Conservation (phyloP, 2,329 filamentous ascomycete genomes). For the Alternaria rosae region DNA sequence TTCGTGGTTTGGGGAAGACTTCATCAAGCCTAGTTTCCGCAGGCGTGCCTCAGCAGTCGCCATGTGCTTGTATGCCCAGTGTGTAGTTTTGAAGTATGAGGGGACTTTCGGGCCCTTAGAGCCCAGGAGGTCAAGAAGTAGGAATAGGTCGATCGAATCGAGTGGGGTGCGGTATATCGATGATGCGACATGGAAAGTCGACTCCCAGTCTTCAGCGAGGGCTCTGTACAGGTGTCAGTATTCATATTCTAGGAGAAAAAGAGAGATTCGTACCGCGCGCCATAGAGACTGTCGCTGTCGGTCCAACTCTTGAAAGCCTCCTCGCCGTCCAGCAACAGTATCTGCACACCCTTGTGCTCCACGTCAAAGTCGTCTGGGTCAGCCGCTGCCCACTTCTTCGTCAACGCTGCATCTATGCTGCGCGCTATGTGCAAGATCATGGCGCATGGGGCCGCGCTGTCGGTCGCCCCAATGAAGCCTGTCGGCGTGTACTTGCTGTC, state of each 20-base stretch:
- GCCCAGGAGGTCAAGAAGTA: constrained; percentile 89
- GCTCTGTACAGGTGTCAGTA: constrained; percentile 54
- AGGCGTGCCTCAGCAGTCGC: constrained; percentile 77
- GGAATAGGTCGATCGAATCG: constrained; percentile 83
- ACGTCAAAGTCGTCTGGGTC: constrained; percentile 59
- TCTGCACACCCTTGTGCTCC: constrained; percentile 83
- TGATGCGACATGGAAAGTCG: constrained; percentile 70
- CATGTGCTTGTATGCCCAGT: constrained; percentile 90
- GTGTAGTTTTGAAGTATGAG: constrained; percentile 88
- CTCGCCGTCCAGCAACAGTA: constrained; percentile 90
- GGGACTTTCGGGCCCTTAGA: constrained; percentile 72
- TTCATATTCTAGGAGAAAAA: too few relatives aligned
- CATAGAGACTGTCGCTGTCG: constrained; percentile 84
- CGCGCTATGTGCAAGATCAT: constrained; percentile 88
- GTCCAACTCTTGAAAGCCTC: constrained; percentile 89
- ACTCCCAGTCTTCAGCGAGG: constrained; percentile 84
- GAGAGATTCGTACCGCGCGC: constrained; percentile 68
- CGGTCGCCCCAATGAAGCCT: constrained; percentile 91
- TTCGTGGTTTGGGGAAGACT: constrained; percentile 64
- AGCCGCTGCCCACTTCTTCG: constrained; percentile 80
- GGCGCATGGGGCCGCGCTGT: constrained; percentile 93
- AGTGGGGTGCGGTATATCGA: constrained; percentile 79
- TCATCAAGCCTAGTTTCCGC: constrained; percentile 70
- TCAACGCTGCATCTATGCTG: constrained; percentile 80
- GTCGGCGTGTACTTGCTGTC: constrained; percentile 82